Evolutionary conservation across 1,139 yeast genomes (phyloP), one percentile per base, ranked within the genome.

Genomic region (Debaryomyces psychrophilus): DNA sequence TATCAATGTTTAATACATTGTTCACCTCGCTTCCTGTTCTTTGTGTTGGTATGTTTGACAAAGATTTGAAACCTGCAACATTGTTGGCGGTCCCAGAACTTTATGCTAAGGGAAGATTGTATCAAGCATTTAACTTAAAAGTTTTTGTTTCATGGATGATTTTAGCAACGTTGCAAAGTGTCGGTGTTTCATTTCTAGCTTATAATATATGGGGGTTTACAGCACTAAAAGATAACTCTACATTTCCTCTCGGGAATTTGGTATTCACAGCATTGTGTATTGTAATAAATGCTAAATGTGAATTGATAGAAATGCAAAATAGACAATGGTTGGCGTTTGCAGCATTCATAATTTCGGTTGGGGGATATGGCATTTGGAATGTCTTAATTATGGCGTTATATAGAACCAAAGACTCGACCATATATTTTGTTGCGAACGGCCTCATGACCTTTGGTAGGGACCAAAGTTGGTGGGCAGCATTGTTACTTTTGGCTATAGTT

Each of bases 1-100:
- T 93, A 52, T 88, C 98, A 1, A 90, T 95, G 97, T 95, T 88
- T 69, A 95, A 93, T 64, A 93, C 99, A 0, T 75, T 95, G 52
- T 95, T 95, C 68, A 93, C 99, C 0, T 89, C 97, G 0, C 72
- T 95, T 44, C 93, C 97, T 0, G 99, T 93, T 2, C 64, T 93
- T 40, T 88, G 96, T 58, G 75, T 95, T 45, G 99, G 99, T n/a
- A 88, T 92, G 82, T 87, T 93, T 67, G 97, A 93, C 58, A 87
- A 86, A 60, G 99, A 95, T 60, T 73, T 95, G 61, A 78, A 83
- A 45, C 95, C 98, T 0, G 82, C 95, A 1, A 93, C 99, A 0
- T 73, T 93, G 45, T 65, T 93, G 46, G 95, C 98, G 0, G 87
- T 90, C 1, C 99, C 99, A 0, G 97, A 92, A 64, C 71, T 95